Evolutionary conservation across 176 grass and related monocot species (phyloP).

Genomic region (Juncus inflexus): DNA sequence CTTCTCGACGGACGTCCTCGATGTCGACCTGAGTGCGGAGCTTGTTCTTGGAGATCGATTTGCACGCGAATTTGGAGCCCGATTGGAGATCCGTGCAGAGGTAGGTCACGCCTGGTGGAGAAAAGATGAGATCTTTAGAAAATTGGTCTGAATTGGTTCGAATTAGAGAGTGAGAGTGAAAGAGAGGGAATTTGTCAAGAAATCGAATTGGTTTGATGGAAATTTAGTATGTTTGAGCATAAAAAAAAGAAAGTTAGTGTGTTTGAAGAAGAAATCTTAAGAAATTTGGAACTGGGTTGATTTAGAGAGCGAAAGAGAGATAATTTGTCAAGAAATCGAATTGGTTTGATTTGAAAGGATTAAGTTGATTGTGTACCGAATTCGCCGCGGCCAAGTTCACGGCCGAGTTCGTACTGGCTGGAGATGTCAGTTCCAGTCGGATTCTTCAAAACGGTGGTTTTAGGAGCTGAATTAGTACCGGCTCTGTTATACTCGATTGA

Average conservation of each 20-base stretch:
- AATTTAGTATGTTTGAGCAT: neutral
- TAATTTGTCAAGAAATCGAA: too few relatives aligned
- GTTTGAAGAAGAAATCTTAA: too few relatives aligned
- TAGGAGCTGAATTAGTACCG: constrained; percentile 7
- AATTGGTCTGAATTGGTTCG: neutral
- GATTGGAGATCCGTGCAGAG: constrained; percentile 63
- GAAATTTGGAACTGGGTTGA: too few relatives aligned
- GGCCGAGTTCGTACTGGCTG: constrained; percentile 64
- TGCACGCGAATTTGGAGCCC: constrained; percentile 50
- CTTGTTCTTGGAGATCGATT: constrained; percentile 95
- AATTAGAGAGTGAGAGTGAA: neutral
- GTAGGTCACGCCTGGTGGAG: constrained; percentile 50
- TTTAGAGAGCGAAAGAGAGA: too few relatives aligned
- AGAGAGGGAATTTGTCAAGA: neutral
- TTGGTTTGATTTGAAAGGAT: too few relatives aligned
- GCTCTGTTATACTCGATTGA: constrained; percentile 74
- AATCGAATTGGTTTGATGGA: neutral
- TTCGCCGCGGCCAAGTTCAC: constrained; percentile 79
- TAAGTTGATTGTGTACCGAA: constrained; percentile 33
- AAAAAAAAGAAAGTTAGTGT: too few relatives aligned
- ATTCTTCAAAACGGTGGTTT: constrained; percentile 45
- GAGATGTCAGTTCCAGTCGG: constrained; percentile 54
- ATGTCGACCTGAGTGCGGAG: constrained; percentile 68
- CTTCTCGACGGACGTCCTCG: constrained; percentile 80
- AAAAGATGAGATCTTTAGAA: neutral